Percentiles rank a stretch among this genome's conserved stretches.
Evolutionary conservation across 2,329 filamentous ascomycete species (phyloP).

Genomic region (Gnomoniopsis smithogilvyi): DNA sequence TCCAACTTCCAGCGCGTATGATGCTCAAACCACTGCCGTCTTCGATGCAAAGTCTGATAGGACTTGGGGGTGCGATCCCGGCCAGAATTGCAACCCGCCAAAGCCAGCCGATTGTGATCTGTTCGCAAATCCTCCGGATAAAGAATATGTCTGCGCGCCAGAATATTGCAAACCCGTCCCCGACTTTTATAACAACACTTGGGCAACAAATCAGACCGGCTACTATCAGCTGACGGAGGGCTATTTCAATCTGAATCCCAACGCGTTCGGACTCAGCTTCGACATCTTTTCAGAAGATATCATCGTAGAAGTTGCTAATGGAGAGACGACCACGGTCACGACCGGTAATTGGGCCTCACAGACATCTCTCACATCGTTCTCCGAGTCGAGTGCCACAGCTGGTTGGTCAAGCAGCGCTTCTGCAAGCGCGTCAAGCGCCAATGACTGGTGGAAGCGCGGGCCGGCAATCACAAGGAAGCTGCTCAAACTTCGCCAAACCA

Average conservation of each 20-base stretch:
- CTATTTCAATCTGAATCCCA: constrained; percentile 65
- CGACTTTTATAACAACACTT: constrained; percentile 31
- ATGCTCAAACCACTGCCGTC: constrained; percentile 13
- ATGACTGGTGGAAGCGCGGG: constrained; percentile 17
- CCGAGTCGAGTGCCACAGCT: constrained; percentile 26
- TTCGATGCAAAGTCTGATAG: constrained; percentile 36
- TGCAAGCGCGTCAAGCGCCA: constrained; percentile 12
- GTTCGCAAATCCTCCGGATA: constrained; percentile 44
- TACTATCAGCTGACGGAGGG: constrained; percentile 51
- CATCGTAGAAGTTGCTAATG: constrained; percentile 32
- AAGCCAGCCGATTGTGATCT: constrained; percentile 49
- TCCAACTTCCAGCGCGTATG: constrained; percentile 34
- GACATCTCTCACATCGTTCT: constrained; percentile 36
- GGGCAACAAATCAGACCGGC: constrained; percentile 41
- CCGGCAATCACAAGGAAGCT: constrained; percentile 13
- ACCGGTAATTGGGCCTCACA: constrained; percentile 57
- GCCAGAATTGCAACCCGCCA: constrained; percentile 49
- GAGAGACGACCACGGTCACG: constrained; percentile 40
- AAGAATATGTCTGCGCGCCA: constrained; percentile 45
- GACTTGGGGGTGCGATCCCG: constrained; percentile 53
- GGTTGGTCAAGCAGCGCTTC: constrained; percentile 13
- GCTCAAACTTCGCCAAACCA: constrained; percentile 35
- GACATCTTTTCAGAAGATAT: constrained; percentile 54
- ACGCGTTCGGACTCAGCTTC: constrained; percentile 59
- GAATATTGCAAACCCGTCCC: constrained; percentile 43